Evolutionary conservation across 2,329 filamentous ascomycete genomes (phyloP), one percentile per base, ranked within the genome.

Genomic region (Aspergillus pseudonomiae): DNA sequence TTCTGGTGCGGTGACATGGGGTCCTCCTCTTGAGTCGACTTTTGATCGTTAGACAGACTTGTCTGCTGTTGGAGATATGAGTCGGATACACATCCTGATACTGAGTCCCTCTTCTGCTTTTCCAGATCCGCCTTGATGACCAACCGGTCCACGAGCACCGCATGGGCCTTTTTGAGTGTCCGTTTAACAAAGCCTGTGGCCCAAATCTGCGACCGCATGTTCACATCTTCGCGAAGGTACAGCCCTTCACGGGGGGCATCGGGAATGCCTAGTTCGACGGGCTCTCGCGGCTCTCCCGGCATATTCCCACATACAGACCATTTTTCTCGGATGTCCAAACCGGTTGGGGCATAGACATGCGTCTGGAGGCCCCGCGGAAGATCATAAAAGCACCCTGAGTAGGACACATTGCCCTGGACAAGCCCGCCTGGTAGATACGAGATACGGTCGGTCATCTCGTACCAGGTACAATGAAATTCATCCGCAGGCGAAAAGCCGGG

Each of bases 191-290:
- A 96, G 9, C 81, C 79, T 0, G 88, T 84, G 81, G 95, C 86
- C 66, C 95, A 81, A 63, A 93, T 81, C 71, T 93, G 94, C 80
- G 92, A 96, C 62, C 86, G 86, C 83, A 96, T 88, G 66, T 93
- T 89, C 56, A 95, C 89, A 68, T 96, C 93, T 81, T 96, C 93
- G n/a, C 91, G 85, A 48, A 96, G 81, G 74, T 93, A 96, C 14
- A 96, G 80, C 0, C 92, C 93, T 46, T 86, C 81, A 26, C 83
- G 77, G 0, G 92, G 92, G 0, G 84, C 86, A 16, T 85, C 85
- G 6, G 91, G 78, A 4, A 70, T 46, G 6, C 89, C 90, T 26
- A 91, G 78, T 78, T 94, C 91, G 12, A 85, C 78, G 0, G 87
- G 83, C 71, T 89, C 85, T 34, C 83, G 81, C 1, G 87, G 85